A percentile compares a stretch with the other conserved stretches of the same genome.
Evolutionary conservation across 176 grass and related monocot species (phyloP).

Genomic region (Areca catechu): DNA sequence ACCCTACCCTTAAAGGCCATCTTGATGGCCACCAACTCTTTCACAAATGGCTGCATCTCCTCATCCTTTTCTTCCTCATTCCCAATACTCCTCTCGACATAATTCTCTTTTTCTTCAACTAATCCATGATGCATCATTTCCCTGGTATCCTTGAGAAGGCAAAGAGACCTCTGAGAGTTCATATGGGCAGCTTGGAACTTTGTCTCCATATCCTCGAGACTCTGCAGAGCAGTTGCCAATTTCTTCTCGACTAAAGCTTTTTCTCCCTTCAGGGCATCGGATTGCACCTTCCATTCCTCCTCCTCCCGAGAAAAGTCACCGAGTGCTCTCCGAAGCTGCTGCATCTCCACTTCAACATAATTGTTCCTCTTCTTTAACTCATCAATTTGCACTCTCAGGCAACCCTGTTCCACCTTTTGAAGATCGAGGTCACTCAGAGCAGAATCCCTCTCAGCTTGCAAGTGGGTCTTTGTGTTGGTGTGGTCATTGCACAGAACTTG

Average conservation of each 20-base stretch:
- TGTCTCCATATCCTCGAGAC: not conserved
- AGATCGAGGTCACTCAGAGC: conserved; percentile 10
- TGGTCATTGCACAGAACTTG: conserved; percentile 17
- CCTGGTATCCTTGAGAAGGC: not conserved
- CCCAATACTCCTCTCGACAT: not conserved
- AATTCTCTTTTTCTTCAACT: not conserved
- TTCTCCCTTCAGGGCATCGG: not conserved
- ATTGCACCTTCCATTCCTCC: not conserved
- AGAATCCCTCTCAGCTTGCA: conserved; percentile 21
- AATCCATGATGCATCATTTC: not conserved
- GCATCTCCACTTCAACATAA: conserved; percentile 18
- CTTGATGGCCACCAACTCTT: not conserved
- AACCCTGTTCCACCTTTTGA: conserved; percentile 6
- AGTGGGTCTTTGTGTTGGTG: not conserved
- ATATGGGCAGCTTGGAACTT: not conserved
- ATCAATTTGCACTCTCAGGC: conserved; percentile 16
- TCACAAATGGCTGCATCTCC: not conserved
- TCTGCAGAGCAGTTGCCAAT: not conserved
- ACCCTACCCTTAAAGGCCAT: not conserved
- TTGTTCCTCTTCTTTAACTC: conserved; percentile 20
- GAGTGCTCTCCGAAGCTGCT: conserved; percentile 12
- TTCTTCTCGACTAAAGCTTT: not conserved
- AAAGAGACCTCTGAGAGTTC: not conserved
- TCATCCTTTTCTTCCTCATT: not conserved
- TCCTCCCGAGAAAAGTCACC: not conserved